Evolutionary conservation across 345 rosid genomes (phyloP), one percentile per base, ranked within the genome.

Genomic region (Salix arbutifolia): DNA sequence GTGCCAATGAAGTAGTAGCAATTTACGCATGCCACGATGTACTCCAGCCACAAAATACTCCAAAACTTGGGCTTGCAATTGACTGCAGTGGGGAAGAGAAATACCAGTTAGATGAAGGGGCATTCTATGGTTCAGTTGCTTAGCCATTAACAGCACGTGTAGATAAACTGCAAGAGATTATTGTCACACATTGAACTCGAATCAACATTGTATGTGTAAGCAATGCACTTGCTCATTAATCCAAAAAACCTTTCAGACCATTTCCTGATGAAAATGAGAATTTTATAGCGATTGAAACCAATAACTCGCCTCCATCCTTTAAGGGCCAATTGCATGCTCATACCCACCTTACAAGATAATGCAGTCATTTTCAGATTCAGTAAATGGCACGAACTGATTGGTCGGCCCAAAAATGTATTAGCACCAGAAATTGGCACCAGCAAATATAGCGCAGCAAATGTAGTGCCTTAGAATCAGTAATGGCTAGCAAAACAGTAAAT

Each of bases 1-100:
- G 70, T 71, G 74, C 65, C 76, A 80, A 68, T 71, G 37, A 77
- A 6, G 70, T 71, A 65, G 79, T 75, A 72, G 46, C 69, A 74
- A 68, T 62, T 33, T 62, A 67, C 71, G 48, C 71, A 58, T 69
- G 65, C 40, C 9, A 61, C 16, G 70, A 73, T 65, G 23, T 66
- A 56, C 66, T 37, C 64, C 64, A 58, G 42, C 70, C 64, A 71
- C 65, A 69, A 23, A 17, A 66, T 75, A 23, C 76, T 31, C 64
- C 75, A 33, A 68, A 71, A 69, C 28, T 65, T 37, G 44, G 64
- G 69, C 73, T 50, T 62, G 69, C 65, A 33, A 75, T 31, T 33
- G 60, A 65, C 18, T 18, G 37, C 11, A n/a, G 42, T 21, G 66
- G 40, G 1, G 48, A 52, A 70, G 35, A 71, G 52, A 37, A 52